Base-by-base conservation (phyloP, 2,329 filamentous ascomycete species). In the Diaporthe sp. region DNA sequence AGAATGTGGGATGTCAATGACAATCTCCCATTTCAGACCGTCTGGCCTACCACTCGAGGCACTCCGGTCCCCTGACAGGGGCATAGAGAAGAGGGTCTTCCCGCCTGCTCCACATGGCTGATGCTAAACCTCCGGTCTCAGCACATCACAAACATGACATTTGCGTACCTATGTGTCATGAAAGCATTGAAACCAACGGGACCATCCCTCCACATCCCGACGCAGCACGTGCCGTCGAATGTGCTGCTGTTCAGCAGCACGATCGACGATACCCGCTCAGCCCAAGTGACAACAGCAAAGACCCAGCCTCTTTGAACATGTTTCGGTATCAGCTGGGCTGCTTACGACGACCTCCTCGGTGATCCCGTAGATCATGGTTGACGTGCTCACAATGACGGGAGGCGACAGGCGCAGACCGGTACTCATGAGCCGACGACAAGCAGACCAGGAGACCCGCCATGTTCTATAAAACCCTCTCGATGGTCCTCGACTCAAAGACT, bases 301-400 rank as follows among this genome's bases (percentile, higher is more conserved):
- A 2, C 30, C 59, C 39, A 44, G 59, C 25, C 39, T 32, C 27
- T 44, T 25, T n/a, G 19, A 13, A 44, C 58, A 30, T 30, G 59
- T 61, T 63, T 63, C 39, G 59, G 47, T 47, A 25, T 47, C 59
- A 63, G 32, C 37, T 63, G 59, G 25, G 39, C 17, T 44, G 59
- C 59, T 63, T 63, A 63, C 59, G 59, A 63, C 59, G 59, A 63
- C 59, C n/a, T 30, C 39, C 8, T 30, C 59, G 59, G 59, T 30
- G 59, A 63, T 63, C 59, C 59, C 59, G 59, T 47, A 44, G 59
- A 63, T 63, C 59, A 63, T 22, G 17, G 37, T 47, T n/a, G 25
- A 63, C 59, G 59, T 63, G 25, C 59, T 63, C 25, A 12, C 25
- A 32, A 63, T 6, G 59, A 44, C 8, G 17, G 37, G 59, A 63